Percentiles rank a stretch among this genome's conserved stretches.
phyloP scores from a whole-genome alignment of 805 yeast species.

The Spathaspora boniae region DNA sequence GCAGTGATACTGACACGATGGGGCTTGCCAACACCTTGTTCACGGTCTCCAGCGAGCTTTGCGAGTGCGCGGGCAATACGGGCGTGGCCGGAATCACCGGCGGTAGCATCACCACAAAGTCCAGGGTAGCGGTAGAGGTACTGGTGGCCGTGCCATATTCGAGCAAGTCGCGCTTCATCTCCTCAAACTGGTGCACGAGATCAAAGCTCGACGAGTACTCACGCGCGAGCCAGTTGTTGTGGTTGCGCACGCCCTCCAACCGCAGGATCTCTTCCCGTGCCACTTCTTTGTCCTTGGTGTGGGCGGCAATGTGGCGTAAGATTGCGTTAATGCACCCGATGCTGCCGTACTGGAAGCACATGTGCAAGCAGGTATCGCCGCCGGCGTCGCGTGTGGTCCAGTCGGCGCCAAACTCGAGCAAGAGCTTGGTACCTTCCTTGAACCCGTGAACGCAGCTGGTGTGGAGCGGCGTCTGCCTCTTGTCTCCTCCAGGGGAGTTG shows the following conservation, averaged over 20 bases:
- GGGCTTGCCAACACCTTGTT: conserved; percentile 30
- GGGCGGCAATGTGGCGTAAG: conserved; percentile 12
- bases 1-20: conserved; percentile 24
- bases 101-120: background rate
- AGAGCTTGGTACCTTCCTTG: conserved; percentile 34
- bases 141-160: conserved; percentile 5
- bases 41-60: conserved; percentile 10
- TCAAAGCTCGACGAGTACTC: conserved; percentile 31
- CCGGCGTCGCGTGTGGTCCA: conserved; percentile 24
- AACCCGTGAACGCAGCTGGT: conserved; percentile 32
- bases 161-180: conserved; percentile 20
- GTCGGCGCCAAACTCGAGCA: conserved; percentile 41
- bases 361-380: conserved; percentile 38
- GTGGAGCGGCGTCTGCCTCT: conserved; percentile 36
- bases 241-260: conserved; percentile 23
- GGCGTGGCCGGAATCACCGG: background rate
- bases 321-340: conserved; percentile 29
- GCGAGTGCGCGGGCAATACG: conserved; percentile 7
- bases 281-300: conserved; percentile 11
- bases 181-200: conserved; percentile 22
- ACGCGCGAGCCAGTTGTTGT: conserved; percentile 29
- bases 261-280: conserved; percentile 13
- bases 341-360: conserved; percentile 36
- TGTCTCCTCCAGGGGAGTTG: conserved; percentile 30
- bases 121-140: background rate